These are phyloP conservation scores for Suillus placidus DNA, from an alignment of 768 basidiomycete genomes.

Conservation along the genomic window DNA sequence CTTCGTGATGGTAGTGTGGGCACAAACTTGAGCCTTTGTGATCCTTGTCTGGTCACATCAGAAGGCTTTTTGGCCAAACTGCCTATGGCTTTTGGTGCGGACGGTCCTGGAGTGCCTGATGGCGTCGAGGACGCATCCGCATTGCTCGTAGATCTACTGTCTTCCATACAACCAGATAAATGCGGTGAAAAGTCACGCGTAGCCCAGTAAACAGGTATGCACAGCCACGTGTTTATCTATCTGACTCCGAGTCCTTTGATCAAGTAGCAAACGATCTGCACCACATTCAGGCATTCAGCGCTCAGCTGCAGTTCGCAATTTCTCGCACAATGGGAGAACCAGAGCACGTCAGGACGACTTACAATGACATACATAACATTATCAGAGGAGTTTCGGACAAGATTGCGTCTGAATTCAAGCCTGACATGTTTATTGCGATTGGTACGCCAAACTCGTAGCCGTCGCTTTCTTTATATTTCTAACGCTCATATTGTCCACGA, in stretches of 20 bases:
- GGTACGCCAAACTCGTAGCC: slow-evolving; percentile 45
- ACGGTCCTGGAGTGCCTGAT: slow-evolving; percentile 17
- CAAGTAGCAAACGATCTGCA: not conserved
- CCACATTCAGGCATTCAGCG: not conserved
- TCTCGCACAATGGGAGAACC: slow-evolving; percentile 40
- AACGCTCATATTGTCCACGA: slow-evolving; percentile 3
- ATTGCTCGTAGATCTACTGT: slow-evolving; percentile 4
- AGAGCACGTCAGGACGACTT: slow-evolving; percentile 73
- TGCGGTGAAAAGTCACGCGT: slow-evolving; percentile 11
- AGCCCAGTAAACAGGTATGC: not conserved
- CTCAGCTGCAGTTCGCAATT: not conserved
- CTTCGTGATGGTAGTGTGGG: slow-evolving; percentile 75
- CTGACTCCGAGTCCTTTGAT: not conserved
- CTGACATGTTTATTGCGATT: slow-evolving; percentile 85
- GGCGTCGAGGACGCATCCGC: slow-evolving; percentile 13
- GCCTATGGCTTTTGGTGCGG: slow-evolving; percentile 64
- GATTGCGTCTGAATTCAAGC: slow-evolving; percentile 80
- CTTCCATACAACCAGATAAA: slow-evolving; percentile 16
- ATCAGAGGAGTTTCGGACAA: slow-evolving; percentile 66
- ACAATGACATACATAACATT: slow-evolving; percentile 92
- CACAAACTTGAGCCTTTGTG: slow-evolving; percentile 79
- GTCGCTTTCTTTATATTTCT: slow-evolving; percentile 5
- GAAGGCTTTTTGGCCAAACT: slow-evolving; percentile 72
- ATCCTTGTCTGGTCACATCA: slow-evolving; percentile 74
- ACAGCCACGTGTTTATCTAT: slow-evolving; percentile 2